Base-by-base conservation (phyloP, 1,284 basidiomycete genomes). In the Pascua sp. region DNA sequence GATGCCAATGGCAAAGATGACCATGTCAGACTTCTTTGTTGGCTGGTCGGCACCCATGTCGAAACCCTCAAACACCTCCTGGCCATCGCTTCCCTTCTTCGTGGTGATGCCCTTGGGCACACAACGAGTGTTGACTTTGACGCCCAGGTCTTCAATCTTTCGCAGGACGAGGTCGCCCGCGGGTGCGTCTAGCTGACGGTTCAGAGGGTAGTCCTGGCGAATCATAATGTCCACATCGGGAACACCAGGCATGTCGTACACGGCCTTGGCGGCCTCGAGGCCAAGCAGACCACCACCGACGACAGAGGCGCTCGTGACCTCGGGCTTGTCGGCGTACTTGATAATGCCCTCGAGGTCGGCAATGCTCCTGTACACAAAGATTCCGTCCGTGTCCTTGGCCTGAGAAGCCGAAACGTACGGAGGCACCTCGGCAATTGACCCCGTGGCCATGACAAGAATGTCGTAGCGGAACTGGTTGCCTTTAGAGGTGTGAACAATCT, bases 331-430 rank as follows among this genome's bases (percentile, higher is more conserved):
- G 11, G 83, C 80, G 68, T 84, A 87, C n/a, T 72, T 66, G 44
- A 87, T 80, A 57, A 88, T 84, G 7, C 72, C 77, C 56, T 87
- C 82, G 47, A 88, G 76, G 66, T 88, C 86, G 24, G 83, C 76
- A 56, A 90, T 84, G 61, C 84, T 88, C 42, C 88, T 83, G 68
- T 90, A 90, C 0, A 87, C 86, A 55, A 89, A 90, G 2, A 87
- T 78, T 7, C 88, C 80, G 81, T 66, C 77, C 67, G 67, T 80
- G 11, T 69, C 75, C n/a, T 68, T 73, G 44, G 77, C 78, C 12
- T 78, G 67, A 8, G 81, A 75, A 0, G 76, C 69, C 5, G 82
- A 77, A 41, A 84, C 76, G 66, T 86, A 88, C 0, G 83, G 78
- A 0, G 88, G 88, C n/a, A 89, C 76, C 1, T 81, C 80, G 1